Base-by-base conservation (phyloP, 768 basidiomycete species). In the Trametes sanguinea region DNA sequence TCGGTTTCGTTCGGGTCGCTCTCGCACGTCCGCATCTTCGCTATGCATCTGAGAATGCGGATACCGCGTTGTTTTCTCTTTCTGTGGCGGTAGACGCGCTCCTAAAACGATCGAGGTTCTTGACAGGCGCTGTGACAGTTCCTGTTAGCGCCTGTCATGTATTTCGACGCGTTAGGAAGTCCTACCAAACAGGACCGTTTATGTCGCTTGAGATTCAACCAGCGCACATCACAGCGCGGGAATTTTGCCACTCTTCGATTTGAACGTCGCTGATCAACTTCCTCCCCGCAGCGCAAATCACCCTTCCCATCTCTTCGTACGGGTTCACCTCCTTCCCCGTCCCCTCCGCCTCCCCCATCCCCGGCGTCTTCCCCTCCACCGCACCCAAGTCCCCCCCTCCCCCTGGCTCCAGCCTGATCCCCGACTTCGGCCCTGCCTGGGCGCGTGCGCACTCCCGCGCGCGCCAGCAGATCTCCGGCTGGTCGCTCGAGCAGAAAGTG, bases 401-500 rank as follows among this genome's bases (percentile, higher is more conserved):
- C 0, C 69, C 72, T 4, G 78, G 76, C 17, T 74, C 74, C 30
- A 54, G 27, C 0, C 35, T 80, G 16, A 71, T 83, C 1, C 81
- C 81, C 3, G 80, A 83, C 73, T 83, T 83, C 52, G 67, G 51
- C 9, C 55, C 53, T 22, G 71, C 69, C 30, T 67, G 63, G 65
- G 62, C 46, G 43, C 58, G 60, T 37, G 66, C 73, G 50, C 54
- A 68, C 51, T 53, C 63, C 27, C 65, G 67, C 57, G 67, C 69
- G 13, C 57, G 62, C 35, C 11, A 61, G 8, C 54, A 84, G 82
- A 76, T 85, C 27, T 69, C 81, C 2, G 65, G 66, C 13, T 83
- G 84, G 56, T 80, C 84, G 7, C 74, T 89, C 32, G 81, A 86
- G 58, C 82, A 89, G 71, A 90, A 90, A 69, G 83, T 84, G 7